phyloP scores from a whole-genome alignment of 1,139 yeast species.

The Meyerozyma smithsonii region DNA sequence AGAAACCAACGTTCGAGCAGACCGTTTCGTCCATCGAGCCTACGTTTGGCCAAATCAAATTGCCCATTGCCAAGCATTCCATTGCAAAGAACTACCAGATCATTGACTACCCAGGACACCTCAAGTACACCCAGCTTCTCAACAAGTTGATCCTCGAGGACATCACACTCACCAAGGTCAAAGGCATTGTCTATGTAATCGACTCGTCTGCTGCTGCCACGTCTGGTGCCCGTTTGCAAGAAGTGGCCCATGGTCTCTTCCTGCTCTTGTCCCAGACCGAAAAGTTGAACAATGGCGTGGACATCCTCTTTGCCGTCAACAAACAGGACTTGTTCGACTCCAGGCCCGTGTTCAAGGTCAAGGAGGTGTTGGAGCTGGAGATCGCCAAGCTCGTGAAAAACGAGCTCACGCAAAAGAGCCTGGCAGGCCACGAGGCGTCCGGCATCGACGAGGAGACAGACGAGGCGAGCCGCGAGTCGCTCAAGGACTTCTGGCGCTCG shows the following conservation, averaged over 20 bases:
- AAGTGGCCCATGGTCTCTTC: slow-evolving; percentile 51
- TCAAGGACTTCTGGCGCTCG: slow-evolving; percentile 40
- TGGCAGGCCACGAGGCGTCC: slow-evolving; percentile 9
- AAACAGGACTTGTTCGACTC: slow-evolving; percentile 82
- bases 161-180: slow-evolving; percentile 40
- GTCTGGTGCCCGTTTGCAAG: slow-evolving; percentile 22
- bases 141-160: slow-evolving; percentile 40
- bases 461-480: slow-evolving; percentile 20
- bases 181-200: slow-evolving; percentile 68
- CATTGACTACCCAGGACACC: slow-evolving; percentile 84
- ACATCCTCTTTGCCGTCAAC: slow-evolving; percentile 72
- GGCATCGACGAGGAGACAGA: slow-evolving; percentile 34
- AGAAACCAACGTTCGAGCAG: slow-evolving; percentile 13
- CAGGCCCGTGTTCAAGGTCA: slow-evolving; percentile 61
- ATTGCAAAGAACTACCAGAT: slow-evolving; percentile 40
- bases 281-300: slow-evolving; percentile 58
- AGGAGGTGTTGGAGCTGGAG: slow-evolving; percentile 56
- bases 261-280: slow-evolving; percentile 56
- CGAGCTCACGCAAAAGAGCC: slow-evolving; percentile 30
- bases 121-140: slow-evolving; percentile 56
- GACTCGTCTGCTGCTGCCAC: slow-evolving; percentile 46
- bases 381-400: slow-evolving; percentile 51
- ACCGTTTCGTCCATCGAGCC: slow-evolving; percentile 46
- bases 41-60: slow-evolving; percentile 22
- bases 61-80: slow-evolving; percentile 32